Evolutionary conservation across 2,329 filamentous ascomycete species (phyloP).

Genomic region (Lasiodiplodia sp.): DNA sequence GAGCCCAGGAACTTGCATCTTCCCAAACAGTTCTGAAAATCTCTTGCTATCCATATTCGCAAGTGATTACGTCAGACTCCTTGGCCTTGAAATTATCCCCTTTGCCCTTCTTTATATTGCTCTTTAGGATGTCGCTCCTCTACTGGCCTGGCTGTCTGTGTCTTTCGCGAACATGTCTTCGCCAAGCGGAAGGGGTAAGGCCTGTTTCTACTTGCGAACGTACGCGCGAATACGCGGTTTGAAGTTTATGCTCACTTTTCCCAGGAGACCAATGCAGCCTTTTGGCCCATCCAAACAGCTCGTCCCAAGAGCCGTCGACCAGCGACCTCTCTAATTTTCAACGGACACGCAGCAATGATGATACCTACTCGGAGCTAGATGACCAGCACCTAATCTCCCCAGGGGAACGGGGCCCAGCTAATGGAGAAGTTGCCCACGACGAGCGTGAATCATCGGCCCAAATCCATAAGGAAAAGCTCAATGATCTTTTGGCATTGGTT

Average conservation of each 20-base stretch:
- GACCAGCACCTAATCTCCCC: conserved; percentile 4
- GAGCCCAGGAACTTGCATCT: neutral
- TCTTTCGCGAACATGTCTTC: neutral
- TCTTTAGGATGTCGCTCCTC: neutral
- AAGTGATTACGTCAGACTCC: neutral
- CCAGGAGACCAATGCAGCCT: neutral
- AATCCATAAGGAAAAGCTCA: neutral
- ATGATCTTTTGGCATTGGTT: conserved; percentile 9
- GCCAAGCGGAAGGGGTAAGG: neutral
- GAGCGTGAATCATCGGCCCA: neutral
- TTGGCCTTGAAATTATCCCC: neutral
- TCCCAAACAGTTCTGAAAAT: neutral
- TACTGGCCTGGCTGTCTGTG: too few species aligned
- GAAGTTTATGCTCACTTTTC: neutral
- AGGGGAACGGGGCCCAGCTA: neutral
- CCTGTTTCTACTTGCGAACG: neutral
- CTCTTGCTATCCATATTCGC: neutral
- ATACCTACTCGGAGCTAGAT: neutral
- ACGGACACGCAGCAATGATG: neutral
- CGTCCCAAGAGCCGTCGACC: neutral
- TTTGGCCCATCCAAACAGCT: conserved; percentile 1
- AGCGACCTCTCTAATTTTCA: conserved; percentile 9
- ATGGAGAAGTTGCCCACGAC: neutral
- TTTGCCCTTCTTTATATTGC: neutral
- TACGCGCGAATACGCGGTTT: neutral